Base-by-base conservation (phyloP, 2,329 filamentous ascomycete species). In the Daldinia eschscholtzii region DNA sequence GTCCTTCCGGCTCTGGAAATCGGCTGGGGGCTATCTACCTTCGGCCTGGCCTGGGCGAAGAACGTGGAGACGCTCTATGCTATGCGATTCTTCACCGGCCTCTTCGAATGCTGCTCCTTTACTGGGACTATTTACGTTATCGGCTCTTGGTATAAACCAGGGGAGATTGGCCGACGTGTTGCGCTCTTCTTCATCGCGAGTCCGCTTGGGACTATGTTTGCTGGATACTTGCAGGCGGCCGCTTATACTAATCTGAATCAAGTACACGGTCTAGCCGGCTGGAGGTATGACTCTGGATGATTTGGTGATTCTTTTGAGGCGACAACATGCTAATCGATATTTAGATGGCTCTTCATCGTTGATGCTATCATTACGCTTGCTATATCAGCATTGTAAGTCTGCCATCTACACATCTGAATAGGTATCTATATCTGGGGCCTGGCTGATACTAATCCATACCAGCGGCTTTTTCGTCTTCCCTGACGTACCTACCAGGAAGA, bases 281-380 rank as follows among this genome's bases (percentile, higher is more conserved):
- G 85, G 85, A 75, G 80, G 63, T 73, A 68, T 33, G 64, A 0
- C 23, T 46, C 48, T 15, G 26, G 12, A 48, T 44, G n/a, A 48
- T 33, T 10, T 52, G 7, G 3, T 52, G 26, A 12, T n/a, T 33
- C n/a, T 42, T 15, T 12, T 4, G 15, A 15, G 5, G 28, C 28
- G 23, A 13, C 2, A 28, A 6, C 6, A 18, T 52, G 15, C 46
- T 52, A 33, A 52, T 30, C 10, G 13, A 15, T 6, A 52, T 2
- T 12, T 39, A 67, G 71, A 41, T 85, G 83, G 86, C 77, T 88
- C 0, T 89, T 89, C 58, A 84, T 89, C 10, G 86, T 89, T n/a
- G 87, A 88, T 67, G 85, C 85, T 0, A 80, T 87, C 26, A 88
- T 88, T 73, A 87, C 85, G 1, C 79, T 89, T 3, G 86, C 84